Evolutionary conservation across 495 filamentous ascomycete genomes (phyloP), one percentile per base, ranked within the genome.

Genomic region (Aspergillus ostianus): DNA sequence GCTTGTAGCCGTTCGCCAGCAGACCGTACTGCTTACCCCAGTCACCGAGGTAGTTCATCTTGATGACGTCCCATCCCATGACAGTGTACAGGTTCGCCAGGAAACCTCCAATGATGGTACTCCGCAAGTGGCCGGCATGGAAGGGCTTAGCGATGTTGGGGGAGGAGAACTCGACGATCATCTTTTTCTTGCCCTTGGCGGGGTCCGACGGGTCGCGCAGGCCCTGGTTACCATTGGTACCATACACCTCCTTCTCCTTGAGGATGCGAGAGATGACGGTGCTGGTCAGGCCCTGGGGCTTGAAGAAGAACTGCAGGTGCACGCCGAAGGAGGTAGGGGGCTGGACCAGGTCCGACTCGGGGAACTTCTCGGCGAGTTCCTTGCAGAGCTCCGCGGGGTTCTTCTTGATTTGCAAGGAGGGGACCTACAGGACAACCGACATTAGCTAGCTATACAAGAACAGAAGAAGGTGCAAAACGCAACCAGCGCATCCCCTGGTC

Each of bases 271-370:
- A 78, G 49, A 94, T 78, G 30, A 93, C 78, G 12, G 84, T 73
- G 55, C 85, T 68, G 52, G 82, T 70, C 41, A 92, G 76, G 27
- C 84, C 80, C 0, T 74, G 68, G 15, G 80, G 73, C 67, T 87
- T 87, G 80, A 88, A 88, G 80, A 88, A 94, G 80, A 98, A 97
- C 64, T 87, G 85, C 15, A 98, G 65, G 66, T 91, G 93, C 50
- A 84, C 80, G 55, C 86, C 88, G 59, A 73, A 66, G 17, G 77
- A 73, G 20, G 76, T 77, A 2, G 91, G 90, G 57, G 87, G 88
- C 55, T 87, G 75, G 64, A 94, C 77, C 48, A 94, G 81, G 46
- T 91, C 85, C 57, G 87, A 89, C 55, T 89, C 86, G 46, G 91
- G 90, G 72, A 90, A 93, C 80, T 91, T 89, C 54, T 82, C 82